Base-by-base conservation (phyloP, 768 basidiomycete genomes). In the Mycena vitilis region DNA sequence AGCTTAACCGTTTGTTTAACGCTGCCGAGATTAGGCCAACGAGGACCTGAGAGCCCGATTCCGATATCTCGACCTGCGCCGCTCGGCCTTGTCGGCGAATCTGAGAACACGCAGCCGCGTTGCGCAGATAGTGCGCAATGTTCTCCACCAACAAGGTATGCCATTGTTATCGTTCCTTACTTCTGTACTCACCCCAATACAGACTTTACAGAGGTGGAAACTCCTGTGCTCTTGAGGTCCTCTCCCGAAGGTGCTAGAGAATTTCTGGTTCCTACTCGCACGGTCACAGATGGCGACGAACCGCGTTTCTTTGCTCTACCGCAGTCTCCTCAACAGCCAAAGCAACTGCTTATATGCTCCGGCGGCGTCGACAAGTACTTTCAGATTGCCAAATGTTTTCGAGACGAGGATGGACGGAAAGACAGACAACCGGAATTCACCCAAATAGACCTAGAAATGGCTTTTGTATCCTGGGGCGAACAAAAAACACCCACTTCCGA, bases 351-450 rank as follows among this genome's bases (percentile, higher is more conserved):
- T 63, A 93, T 98, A 25, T 91, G 91, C 69, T 97, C 96, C 11
- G 96, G 96, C 20, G 90, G 86, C 4, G 85, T 96, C n/a, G 92
- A 95, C 75, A 89, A 86, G 71, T 98, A 98, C 80, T 98, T 89
- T 80, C 96, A 98, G 78, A 85, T 98, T 60, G 96, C 96, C 16
- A 89, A 89, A 71, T 98, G 96, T 80, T 98, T 98, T 84, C 88
- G 96, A 52, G 96, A 98, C 78, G 96, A 98, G 79, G 95, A 95
- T 75, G 95, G 96, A 5, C 87, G 96, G 64, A 96, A 93, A 79
- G 96, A 98, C 77, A 87, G 96, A 51, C 96, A 98, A 76, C 96
- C 96, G 0, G 96, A 98, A 78, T 98, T 98, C 80, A 98, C 96
- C 23, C 96, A 98, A 81, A 84, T 98, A 68, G 96, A 98, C 88